These are phyloP conservation scores for Zymoseptoria pseudotritici DNA, from an alignment of 2,329 filamentous ascomycete genomes.

Conservation along the genomic window DNA sequence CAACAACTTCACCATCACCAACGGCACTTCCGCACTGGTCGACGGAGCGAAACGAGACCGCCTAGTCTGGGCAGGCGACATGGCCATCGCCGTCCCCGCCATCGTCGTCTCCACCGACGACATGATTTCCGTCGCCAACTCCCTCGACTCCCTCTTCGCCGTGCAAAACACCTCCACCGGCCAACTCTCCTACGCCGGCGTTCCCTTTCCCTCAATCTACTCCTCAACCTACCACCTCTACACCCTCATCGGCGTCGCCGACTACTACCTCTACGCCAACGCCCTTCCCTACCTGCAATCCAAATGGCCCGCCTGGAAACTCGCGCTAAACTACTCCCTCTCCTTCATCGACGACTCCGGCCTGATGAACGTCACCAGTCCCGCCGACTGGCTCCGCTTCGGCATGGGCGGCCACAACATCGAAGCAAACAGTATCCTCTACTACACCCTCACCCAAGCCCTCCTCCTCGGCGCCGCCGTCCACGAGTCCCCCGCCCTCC, in stretches of 20 bases:
- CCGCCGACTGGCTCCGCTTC: constrained; percentile 42
- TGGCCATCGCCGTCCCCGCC: constrained; percentile 45
- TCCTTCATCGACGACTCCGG: constrained; percentile 37
- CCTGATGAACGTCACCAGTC: constrained; percentile 40
- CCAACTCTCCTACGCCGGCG: constrained; percentile 23
- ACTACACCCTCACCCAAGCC: constrained; percentile 47
- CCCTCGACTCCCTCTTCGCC: constrained; percentile 24
- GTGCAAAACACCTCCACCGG: constrained; percentile 25
- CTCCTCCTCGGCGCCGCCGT: constrained; percentile 45
- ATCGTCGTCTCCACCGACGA: constrained; percentile 44
- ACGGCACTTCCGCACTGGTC: constrained; percentile 31
- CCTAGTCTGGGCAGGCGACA: constrained; percentile 56
- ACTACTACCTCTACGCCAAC: constrained; percentile 36
- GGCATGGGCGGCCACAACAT: constrained; percentile 47
- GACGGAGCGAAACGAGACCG: constrained; percentile 55
- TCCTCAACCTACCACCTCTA: constrained; percentile 52
- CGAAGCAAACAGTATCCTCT: constrained; percentile 41
- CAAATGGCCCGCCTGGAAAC: constrained; percentile 40
- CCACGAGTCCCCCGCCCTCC: constrained; percentile 35
- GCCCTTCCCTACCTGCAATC: constrained; percentile 34
- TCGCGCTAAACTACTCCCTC: constrained; percentile 38
- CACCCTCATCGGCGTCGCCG: constrained; percentile 39
- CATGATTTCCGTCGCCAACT: constrained; percentile 29
- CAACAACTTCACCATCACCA: constrained; percentile 35
- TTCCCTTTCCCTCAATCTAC: constrained; percentile 24